Percentiles rank a stretch among this genome's conserved stretches.
These are phyloP conservation scores for Usnea hakonensis DNA, from an alignment of 495 filamentous ascomycete species.

Conservation along the genomic window DNA sequence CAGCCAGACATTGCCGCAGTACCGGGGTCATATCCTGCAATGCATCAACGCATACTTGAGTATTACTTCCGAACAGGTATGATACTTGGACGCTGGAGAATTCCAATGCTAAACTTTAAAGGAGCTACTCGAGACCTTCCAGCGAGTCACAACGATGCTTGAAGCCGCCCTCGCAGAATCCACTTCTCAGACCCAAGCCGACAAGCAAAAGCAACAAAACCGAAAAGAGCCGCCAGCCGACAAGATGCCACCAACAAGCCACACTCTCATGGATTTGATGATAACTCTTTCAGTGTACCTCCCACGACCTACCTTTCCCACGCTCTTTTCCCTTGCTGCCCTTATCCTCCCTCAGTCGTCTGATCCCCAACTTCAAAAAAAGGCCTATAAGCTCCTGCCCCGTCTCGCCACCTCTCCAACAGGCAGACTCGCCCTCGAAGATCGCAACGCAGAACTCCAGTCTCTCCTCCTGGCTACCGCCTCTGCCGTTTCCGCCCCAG, in stretches of 20 bases:
- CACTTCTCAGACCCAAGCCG: conserved; percentile 39
- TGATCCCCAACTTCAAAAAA: conserved; percentile 97
- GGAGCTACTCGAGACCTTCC: conserved; percentile 81
- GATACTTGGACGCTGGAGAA: conserved; percentile 11
- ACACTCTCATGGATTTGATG: conserved; percentile 92
- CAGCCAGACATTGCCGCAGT: conserved; percentile 87
- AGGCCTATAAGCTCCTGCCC: conserved; percentile 95
- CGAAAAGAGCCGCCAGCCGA: conserved; percentile 51
- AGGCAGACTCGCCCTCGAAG: conserved; percentile 61
- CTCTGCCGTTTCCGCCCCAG: conserved; percentile 75
- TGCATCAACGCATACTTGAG: conserved; percentile 92
- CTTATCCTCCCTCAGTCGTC: conserved; percentile 60
- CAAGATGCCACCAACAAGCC: conserved; percentile 83
- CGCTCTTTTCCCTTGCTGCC: conserved; percentile 75
- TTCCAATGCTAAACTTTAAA: conserved; percentile 23
- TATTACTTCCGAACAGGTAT: conserved; percentile 62
- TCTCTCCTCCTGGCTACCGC: conserved; percentile 64
- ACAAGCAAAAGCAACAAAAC: conserved; percentile 55
- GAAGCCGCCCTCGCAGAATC: conserved; percentile 62
- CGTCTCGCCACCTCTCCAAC: conserved; percentile 71
- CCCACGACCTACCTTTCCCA: conserved; percentile 68
- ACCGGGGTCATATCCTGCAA: conserved; percentile 77
- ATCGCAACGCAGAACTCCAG: conserved; percentile 70
- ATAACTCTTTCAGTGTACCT: conserved; percentile 93
- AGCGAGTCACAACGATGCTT: conserved; percentile 75